Evolutionary conservation across 1,284 basidiomycete species (phyloP).

Genomic region (Phaffia rhodozyma): DNA sequence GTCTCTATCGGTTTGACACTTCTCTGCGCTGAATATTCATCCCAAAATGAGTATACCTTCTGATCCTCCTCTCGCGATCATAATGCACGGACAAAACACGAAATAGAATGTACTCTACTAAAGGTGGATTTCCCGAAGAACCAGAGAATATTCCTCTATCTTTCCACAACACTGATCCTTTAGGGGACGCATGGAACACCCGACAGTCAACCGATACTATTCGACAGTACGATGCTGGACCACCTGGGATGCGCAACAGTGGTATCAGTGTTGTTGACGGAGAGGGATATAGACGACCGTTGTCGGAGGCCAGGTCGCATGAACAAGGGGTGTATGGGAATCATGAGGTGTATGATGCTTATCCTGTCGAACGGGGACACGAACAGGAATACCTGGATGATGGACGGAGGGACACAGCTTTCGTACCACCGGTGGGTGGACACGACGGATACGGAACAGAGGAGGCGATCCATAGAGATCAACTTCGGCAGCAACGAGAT

Average conservation of each 20-base stretch:
- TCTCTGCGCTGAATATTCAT: background rate
- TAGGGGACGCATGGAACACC: constrained; percentile 1
- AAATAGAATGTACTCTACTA: constrained; percentile 14
- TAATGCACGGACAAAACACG: no score
- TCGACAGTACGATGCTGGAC: background rate
- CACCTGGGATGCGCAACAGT: no score
- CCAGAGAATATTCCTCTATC: constrained; percentile 15
- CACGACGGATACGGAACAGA: constrained; percentile 3
- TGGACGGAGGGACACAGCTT: background rate
- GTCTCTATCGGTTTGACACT: background rate
- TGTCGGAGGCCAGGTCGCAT: background rate
- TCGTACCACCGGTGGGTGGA: background rate
- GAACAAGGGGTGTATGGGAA: background rate
- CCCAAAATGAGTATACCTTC: background rate
- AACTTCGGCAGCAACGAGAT: background rate
- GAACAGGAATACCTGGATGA: background rate
- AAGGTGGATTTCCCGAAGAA: constrained; percentile 12
- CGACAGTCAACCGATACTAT: constrained; percentile 7
- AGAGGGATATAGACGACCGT: background rate
- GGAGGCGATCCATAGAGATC: background rate
- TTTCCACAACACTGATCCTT: background rate
- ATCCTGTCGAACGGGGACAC: background rate
- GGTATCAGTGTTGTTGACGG: background rate
- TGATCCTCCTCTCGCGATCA: background rate
- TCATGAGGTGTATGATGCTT: background rate